Evolutionary conservation across 1,139 yeast genomes (phyloP).

Genomic region (Saccharomycopsis hybrid): DNA sequence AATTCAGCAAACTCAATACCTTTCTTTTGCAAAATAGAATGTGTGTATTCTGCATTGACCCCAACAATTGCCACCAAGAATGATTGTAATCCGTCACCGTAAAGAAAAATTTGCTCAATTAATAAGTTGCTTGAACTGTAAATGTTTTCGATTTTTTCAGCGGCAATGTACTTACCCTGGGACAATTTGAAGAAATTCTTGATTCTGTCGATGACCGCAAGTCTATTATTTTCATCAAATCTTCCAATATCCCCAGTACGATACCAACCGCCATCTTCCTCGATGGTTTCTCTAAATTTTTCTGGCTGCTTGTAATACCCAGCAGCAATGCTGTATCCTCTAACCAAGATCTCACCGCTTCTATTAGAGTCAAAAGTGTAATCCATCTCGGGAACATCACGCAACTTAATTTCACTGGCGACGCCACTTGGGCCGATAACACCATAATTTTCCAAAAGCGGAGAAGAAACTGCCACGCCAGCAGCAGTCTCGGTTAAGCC

Average conservation of each 20-base stretch:
- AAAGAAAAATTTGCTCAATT: conserved; percentile 37
- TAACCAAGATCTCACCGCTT: conserved; percentile 46
- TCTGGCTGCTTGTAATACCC: conserved; percentile 50
- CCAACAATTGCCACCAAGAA: conserved; percentile 45
- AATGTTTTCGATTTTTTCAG: conserved; percentile 48
- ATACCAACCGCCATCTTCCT: conserved; percentile 59
- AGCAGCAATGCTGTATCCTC: conserved; percentile 52
- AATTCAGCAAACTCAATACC: conserved; percentile 21
- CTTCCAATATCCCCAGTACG: conserved; percentile 51
- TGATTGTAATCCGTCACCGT: conserved; percentile 42
- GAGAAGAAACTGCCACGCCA: conserved; percentile 52
- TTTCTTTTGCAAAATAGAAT: no score
- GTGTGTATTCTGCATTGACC: no score
- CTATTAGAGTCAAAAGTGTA: conserved; percentile 40
- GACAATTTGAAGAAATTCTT: conserved; percentile 51
- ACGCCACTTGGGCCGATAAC: conserved; percentile 44
- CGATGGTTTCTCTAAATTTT: conserved; percentile 34
- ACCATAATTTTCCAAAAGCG: conserved; percentile 51
- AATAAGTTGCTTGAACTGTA: conserved; percentile 38
- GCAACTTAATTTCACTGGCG: conserved; percentile 54
- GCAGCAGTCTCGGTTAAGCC: conserved; percentile 52
- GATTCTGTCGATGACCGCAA: conserved; percentile 45
- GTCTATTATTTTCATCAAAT: conserved; percentile 34
- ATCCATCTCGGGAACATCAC: conserved; percentile 53
- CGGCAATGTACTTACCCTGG: conserved; percentile 53